Percentiles rank a stretch among this genome's conserved stretches.
phyloP scores from a whole-genome alignment of 2,329 filamentous ascomycete genomes.

The Pseudofabraea citricarpa region DNA sequence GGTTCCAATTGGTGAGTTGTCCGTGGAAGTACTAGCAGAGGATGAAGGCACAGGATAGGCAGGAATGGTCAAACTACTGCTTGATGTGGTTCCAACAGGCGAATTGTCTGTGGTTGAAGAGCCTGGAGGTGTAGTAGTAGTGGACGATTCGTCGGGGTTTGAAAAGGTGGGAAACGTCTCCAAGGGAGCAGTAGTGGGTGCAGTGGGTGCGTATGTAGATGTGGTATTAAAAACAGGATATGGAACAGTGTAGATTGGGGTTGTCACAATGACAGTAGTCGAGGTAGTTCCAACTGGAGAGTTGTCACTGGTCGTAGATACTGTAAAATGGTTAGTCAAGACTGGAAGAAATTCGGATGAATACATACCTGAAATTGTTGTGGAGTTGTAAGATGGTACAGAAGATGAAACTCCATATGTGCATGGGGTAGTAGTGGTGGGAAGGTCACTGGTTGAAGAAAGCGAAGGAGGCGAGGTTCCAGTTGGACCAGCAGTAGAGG shows the following conservation, averaged over 20 bases:
- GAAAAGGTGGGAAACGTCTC: neutral
- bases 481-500: conserved; percentile 5
- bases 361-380: neutral
- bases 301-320: neutral
- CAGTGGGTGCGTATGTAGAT: neutral
- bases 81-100: neutral
- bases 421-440: neutral
- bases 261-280: neutral
- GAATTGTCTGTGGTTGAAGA: neutral
- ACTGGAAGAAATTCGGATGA: neutral
- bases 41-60: too few species aligned
- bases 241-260: neutral
- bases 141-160: neutral
- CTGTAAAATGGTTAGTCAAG: neutral
- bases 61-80: too few species aligned
- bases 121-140: neutral
- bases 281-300: neutral
- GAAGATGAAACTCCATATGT: neutral
- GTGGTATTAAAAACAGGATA: neutral
- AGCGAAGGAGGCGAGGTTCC: neutral
- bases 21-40: neutral
- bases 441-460: neutral
- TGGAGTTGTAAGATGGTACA: neutral
- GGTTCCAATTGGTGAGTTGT: neutral
- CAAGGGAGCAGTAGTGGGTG: neutral